Base-by-base conservation (phyloP, 2,329 filamentous ascomycete genomes). In the Aspergillus hiratsukae region DNA sequence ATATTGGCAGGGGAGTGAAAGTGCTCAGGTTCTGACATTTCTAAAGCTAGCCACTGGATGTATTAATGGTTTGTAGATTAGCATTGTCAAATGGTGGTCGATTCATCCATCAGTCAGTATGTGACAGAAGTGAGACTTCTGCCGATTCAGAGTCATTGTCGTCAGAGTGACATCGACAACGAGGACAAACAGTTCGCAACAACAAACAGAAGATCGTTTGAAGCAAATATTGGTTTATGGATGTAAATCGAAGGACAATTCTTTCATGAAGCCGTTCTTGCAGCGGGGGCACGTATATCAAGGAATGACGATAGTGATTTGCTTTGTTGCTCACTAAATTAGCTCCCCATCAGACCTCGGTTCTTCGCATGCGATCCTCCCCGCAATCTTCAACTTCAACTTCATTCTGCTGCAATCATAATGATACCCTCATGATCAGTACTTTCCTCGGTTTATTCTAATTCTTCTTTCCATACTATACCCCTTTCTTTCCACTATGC, bases 401-500 rank as follows among this genome's bases (percentile, higher is more conserved):
- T 57, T 55, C 19, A 46, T 25, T 45, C 50, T 31, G 11, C 23
- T 14, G 21, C n/a, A 27, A 11, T 8, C 11, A 46, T 7, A 46
- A 46, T 46, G 43, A 46, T 29, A 52, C 29, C 40, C 25, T 49
- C 40, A 51, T 51, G 49, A 51, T n/a, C 48, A n/a, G 27, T 52
- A 43, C 41, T 61, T 55, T 49, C 50, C 45, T 48, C 10, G 29
- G 45, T 29, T 25, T 41, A 11, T 49, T 43, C n/a, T 56, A 28
- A 17, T 48, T 40, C 52, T 17, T 45, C 41, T 31, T 51, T 55
- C 57, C 25, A 63, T 56, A 56, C 48, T 52, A 52, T 51, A 43
- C 40, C 19, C 4, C 10, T 14, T 9, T 40, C 23, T 51, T 41
- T 25, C 50, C 66, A 78, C 61, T 53, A 97, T 97, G 91, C 87